Percentiles rank a stretch among this genome's conserved stretches.
Evolutionary conservation across 371 early-diverging fungal genomes (phyloP).

Genomic region (Gilbertella persicaria): DNA sequence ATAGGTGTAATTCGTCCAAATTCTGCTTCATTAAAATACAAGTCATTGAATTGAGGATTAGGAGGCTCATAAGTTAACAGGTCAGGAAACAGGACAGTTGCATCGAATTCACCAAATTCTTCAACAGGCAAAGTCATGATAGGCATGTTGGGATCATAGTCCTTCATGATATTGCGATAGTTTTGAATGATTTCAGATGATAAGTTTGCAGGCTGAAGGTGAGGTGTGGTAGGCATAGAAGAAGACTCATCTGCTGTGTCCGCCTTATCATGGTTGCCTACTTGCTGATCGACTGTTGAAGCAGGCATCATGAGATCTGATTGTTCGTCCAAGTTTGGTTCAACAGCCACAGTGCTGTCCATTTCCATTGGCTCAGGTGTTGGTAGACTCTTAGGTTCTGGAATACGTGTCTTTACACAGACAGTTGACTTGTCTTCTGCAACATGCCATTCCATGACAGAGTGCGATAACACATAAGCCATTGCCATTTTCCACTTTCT

Average conservation of each 20-base stretch:
- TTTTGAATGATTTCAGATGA: constrained; percentile 24
- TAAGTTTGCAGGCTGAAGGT: constrained; percentile 1
- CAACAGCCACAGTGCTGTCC: background rate
- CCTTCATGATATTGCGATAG: constrained; percentile 21
- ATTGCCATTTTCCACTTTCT: constrained; percentile 82
- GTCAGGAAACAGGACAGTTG: constrained; percentile 45
- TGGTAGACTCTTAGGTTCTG: background rate
- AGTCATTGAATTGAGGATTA: constrained; percentile 43
- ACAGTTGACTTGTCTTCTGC: constrained; percentile 68
- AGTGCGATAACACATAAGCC: constrained; percentile 66
- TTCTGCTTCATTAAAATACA: constrained; percentile 47
- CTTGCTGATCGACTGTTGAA: too few relatives aligned
- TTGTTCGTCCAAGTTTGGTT: too few relatives aligned
- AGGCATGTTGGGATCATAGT: constrained; percentile 29
- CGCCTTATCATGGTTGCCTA: too few relatives aligned
- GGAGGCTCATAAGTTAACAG: constrained; percentile 47
- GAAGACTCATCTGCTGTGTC: constrained; percentile 12
- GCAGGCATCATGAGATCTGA: too few relatives aligned
- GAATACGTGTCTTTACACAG: constrained; percentile 56
- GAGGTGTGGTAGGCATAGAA: constrained; percentile 27
- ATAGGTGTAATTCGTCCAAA: constrained; percentile 41
- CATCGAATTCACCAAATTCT: constrained; percentile 24
- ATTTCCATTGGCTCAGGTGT: background rate
- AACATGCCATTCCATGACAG: constrained; percentile 85
- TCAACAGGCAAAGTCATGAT: constrained; percentile 33